Conservation (phyloP, 192 early-diverging fungal species). For the Paraglomus brasilianum region DNA sequence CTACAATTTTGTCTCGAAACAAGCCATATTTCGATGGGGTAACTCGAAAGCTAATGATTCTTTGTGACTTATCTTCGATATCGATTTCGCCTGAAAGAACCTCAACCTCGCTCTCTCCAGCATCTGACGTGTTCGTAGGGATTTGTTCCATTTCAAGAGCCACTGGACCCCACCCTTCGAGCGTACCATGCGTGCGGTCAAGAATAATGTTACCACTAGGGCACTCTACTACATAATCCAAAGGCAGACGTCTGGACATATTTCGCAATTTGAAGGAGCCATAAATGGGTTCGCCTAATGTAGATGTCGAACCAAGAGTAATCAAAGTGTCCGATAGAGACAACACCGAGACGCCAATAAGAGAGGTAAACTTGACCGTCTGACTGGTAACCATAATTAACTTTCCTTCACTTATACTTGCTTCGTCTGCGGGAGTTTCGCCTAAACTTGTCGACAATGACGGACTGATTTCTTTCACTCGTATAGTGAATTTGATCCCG, state of each 20-base stretch:
- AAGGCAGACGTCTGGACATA: conserved; percentile 63
- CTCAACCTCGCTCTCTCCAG: conserved; percentile 12
- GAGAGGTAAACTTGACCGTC: conserved; percentile 75
- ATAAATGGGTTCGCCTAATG: conserved; percentile 49
- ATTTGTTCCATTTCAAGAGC: background rate
- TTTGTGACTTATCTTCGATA: conserved; percentile 36
- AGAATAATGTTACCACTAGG: conserved; percentile 50
- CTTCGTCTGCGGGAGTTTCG: background rate
- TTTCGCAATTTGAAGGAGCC: conserved; percentile 71
- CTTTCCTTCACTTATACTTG: conserved; percentile 23
- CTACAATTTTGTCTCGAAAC: conserved; percentile 57
- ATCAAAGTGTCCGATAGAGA: conserved; percentile 63
- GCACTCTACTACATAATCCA: conserved; percentile 63
- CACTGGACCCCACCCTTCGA: conserved; percentile 48
- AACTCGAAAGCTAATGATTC: conserved; percentile 60
- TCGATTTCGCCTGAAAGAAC: background rate
- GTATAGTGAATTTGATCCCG: conserved; percentile 75
- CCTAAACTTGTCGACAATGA: background rate
- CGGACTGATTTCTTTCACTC: conserved; percentile 41
- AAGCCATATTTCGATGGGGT: conserved; percentile 57
- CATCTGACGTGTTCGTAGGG: background rate
- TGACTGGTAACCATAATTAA: conserved; percentile 62
- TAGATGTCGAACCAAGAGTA: conserved; percentile 62
- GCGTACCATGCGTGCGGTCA: conserved; percentile 49
- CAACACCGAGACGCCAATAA: conserved; percentile 77